These are phyloP conservation scores for Solanum aculeatissimum DNA, from an alignment of 305 asterid genomes.

Conservation along the genomic window DNA sequence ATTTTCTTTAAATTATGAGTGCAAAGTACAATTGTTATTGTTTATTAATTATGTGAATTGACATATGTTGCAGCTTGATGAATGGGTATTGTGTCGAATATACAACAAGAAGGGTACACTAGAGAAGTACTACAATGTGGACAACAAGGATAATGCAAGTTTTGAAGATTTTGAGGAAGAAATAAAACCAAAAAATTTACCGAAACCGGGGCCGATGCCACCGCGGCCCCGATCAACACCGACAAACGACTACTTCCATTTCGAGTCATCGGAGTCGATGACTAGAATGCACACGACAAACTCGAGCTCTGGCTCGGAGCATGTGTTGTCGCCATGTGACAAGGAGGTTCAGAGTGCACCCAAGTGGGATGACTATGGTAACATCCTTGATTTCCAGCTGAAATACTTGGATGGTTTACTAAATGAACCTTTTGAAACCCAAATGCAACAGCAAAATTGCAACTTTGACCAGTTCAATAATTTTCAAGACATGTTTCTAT, in stretches of 20 bases:
- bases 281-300: conserved; percentile 24
- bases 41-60: not conserved
- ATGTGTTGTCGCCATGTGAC: conserved; percentile 14
- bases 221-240: not conserved
- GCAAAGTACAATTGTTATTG: not conserved
- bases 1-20: not conserved
- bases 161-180: conserved; percentile 10
- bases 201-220: not conserved
- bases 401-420: conserved; percentile 17
- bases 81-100: conserved; percentile 46
- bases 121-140: conserved; percentile 15
- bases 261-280: conserved; percentile 15
- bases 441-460: conserved; percentile 9
- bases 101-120: conserved; percentile 44
- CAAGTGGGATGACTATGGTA: conserved; percentile 8
- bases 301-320: conserved; percentile 23
- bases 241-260: conserved; percentile 1
- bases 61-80: conserved; percentile 26
- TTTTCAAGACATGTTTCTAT: conserved; percentile 16
- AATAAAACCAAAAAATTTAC: conserved; percentile 5
- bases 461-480: conserved; percentile 11
- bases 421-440: conserved; percentile 19
- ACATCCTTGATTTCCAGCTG: conserved; percentile 9
- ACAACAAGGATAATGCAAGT: not conserved
- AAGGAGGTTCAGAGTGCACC: conserved; percentile 31